Conservation (phyloP, 352 stramenopile species). For the Pythium monospermum region DNA sequence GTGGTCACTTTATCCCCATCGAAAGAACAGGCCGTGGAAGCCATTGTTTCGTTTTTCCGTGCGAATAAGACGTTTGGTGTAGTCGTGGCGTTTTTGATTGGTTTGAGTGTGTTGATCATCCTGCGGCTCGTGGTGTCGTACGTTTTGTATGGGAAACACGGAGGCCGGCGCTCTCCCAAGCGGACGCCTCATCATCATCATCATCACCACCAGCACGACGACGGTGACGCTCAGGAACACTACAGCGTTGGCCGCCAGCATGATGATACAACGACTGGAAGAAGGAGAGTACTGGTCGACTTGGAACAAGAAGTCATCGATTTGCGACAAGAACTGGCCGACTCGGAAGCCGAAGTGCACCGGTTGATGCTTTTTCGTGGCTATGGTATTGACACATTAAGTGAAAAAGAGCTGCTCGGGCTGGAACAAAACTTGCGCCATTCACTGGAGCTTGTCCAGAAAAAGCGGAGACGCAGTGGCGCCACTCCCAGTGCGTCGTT, state of each 20-base stretch:
- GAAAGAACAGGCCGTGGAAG: slow-evolving; percentile 42
- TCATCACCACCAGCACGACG: neutral
- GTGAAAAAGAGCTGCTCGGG: slow-evolving; percentile 35
- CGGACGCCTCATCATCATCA: neutral
- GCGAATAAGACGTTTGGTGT: slow-evolving; percentile 45
- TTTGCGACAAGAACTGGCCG: slow-evolving; percentile 66
- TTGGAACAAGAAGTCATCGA: slow-evolving; percentile 59
- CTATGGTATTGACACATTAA: slow-evolving; percentile 63
- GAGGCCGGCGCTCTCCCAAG: neutral
- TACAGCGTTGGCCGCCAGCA: slow-evolving; percentile 2
- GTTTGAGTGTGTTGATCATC: slow-evolving; percentile 36
- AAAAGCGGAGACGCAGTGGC: slow-evolving; percentile 9
- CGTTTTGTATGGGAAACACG: slow-evolving; percentile 15
- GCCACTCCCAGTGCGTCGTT: neutral
- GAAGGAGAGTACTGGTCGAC: slow-evolving; percentile 1
- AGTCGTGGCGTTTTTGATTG: slow-evolving; percentile 46
- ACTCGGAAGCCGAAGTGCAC: slow-evolving; percentile 69
- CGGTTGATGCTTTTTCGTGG: slow-evolving; percentile 70
- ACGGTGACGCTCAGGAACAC: neutral
- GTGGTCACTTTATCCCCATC: slow-evolving; percentile 38
- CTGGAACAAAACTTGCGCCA: slow-evolving; percentile 52
- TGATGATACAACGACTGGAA: neutral
- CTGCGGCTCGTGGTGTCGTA: slow-evolving; percentile 32
- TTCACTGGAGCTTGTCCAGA: slow-evolving; percentile 50
- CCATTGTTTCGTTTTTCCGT: slow-evolving; percentile 41